These are phyloP conservation scores for Pleurotus eryngii DNA, from an alignment of 768 basidiomycete species.

Conservation along the genomic window DNA sequence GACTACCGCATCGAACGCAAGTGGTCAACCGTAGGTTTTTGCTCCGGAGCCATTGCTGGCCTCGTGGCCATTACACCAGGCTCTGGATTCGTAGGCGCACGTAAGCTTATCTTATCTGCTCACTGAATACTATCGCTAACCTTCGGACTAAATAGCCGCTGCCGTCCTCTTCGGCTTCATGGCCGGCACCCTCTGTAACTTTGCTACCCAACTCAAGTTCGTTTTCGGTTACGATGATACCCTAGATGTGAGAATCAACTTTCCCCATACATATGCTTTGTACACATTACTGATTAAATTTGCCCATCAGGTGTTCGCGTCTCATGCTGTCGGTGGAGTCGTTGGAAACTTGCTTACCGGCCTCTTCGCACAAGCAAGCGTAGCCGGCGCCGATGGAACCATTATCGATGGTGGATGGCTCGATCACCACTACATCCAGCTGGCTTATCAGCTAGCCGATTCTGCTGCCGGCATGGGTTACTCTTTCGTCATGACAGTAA, in stretches of 20 bases:
- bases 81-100: constrained; percentile 77
- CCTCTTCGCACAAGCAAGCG: constrained; percentile 78
- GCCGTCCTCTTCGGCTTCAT: constrained; percentile 83
- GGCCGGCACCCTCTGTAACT: constrained; percentile 85
- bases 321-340: constrained; percentile 74
- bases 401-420: constrained; percentile 82
- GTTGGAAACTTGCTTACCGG: constrained; percentile 84
- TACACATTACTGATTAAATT: background rate
- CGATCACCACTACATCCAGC: constrained; percentile 75
- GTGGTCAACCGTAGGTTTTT: constrained; percentile 93
- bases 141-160: constrained; percentile 48
- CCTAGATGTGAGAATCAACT: constrained; percentile 56
- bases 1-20: constrained; percentile 93
- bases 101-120: constrained; percentile 34
- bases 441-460: constrained; percentile 83
- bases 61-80: constrained; percentile 89
- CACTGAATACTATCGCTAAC: background rate
- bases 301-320: constrained; percentile 77
- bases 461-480: constrained; percentile 63
- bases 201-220: constrained; percentile 92
- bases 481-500: constrained; percentile 68
- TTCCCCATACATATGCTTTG: background rate
- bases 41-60: constrained; percentile 90
- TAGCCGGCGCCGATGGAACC: constrained; percentile 81
- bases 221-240: constrained; percentile 73